Evolutionary conservation across 306 rosid genomes (phyloP).

Genomic region (Prosopis cineraria): DNA sequence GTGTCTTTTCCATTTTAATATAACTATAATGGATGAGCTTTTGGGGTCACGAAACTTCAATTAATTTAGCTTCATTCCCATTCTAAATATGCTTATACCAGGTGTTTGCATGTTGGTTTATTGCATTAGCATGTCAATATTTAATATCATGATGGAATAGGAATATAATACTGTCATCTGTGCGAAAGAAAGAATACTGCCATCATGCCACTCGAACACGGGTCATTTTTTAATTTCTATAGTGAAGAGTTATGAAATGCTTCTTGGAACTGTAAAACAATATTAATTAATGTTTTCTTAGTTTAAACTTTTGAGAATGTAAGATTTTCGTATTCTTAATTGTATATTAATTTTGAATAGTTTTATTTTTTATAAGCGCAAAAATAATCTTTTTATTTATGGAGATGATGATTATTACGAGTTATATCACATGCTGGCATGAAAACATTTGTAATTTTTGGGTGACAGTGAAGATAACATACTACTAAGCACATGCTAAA

Average conservation of each 20-base stretch:
- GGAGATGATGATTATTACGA: not conserved
- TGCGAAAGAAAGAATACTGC: not conserved
- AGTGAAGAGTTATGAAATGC: not conserved
- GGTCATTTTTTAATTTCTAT: not conserved
- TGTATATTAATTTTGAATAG: not conserved
- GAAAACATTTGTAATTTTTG: not conserved
- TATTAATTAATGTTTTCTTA: not conserved
- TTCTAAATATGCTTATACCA: not conserved
- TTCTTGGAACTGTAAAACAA: not conserved
- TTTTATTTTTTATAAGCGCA: not conserved
- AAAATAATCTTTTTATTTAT: not conserved
- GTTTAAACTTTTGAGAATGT: not conserved
- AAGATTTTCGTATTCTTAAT: not conserved
- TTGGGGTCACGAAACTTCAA: not conserved
- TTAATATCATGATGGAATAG: not conserved
- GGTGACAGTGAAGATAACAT: not conserved
- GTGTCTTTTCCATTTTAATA: not conserved
- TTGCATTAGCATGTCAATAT: not conserved
- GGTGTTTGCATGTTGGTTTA: not conserved
- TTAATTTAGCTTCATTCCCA: not conserved
- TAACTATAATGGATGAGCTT: not conserved
- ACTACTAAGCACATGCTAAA: not conserved
- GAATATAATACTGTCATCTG: not conserved
- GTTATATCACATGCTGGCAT: not conserved
- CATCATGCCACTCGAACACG: not conserved